Conservation (phyloP, 495 filamentous ascomycete species). For the Xylaria sp. region DNA sequence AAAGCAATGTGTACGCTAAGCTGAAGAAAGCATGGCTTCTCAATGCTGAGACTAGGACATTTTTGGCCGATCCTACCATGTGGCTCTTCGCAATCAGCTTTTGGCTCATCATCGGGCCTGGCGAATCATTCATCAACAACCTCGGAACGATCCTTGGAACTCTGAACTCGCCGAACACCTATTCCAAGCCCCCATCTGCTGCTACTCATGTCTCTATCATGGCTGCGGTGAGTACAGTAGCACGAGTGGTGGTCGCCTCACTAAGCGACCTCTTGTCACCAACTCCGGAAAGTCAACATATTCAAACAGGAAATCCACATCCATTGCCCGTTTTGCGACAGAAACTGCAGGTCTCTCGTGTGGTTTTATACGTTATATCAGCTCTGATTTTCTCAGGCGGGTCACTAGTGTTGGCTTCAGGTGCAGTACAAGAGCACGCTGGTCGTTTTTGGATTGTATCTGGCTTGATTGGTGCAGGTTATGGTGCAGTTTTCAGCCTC, state of each 20-base stretch:
- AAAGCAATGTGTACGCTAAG: constrained; percentile 67
- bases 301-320: constrained; percentile 48
- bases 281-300: constrained; percentile 49
- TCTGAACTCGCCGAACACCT: constrained; percentile 66
- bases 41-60: constrained; percentile 83
- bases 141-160: constrained; percentile 92
- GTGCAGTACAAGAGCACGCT: constrained; percentile 68
- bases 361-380: constrained; percentile 78
- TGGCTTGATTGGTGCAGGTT: constrained; percentile 82
- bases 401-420: constrained; percentile 75
- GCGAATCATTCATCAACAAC: constrained; percentile 97
- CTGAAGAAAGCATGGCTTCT: constrained; percentile 84
- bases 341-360: constrained; percentile 71
- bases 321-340: constrained; percentile 41
- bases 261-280: constrained; percentile 90
- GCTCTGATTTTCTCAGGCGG: constrained; percentile 79
- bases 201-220: constrained; percentile 93
- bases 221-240: constrained; percentile 86
- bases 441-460: constrained; percentile 82
- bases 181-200: constrained; percentile 64
- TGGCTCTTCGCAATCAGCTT: constrained; percentile 92
- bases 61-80: constrained; percentile 89
- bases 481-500: constrained; percentile 89
- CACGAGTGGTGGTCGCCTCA: constrained; percentile 83
- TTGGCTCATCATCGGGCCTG: constrained; percentile 91